Conservation (phyloP, 1,284 basidiomycete species). For the Marasmius oreades region DNA sequence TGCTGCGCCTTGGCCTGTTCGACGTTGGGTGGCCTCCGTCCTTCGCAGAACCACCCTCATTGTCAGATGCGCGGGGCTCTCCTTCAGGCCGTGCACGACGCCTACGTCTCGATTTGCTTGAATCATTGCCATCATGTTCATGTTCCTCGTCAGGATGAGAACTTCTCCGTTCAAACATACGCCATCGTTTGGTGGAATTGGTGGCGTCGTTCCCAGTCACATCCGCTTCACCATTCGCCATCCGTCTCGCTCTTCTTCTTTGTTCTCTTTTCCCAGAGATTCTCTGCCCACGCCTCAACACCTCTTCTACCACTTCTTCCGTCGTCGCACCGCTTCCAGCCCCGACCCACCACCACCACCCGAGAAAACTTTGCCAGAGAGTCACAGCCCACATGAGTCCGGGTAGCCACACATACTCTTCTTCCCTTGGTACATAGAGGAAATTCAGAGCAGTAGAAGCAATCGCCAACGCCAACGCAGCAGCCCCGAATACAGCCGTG, state of each 20-base stretch:
- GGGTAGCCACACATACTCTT: slow-evolving; percentile 84
- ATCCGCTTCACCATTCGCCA: slow-evolving; percentile 23
- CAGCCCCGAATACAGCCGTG: slow-evolving; percentile 89
- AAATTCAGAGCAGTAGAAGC: slow-evolving; percentile 83
- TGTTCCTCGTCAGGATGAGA: slow-evolving; percentile 38
- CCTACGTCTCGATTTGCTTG: not conserved
- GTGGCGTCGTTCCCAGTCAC: slow-evolving; percentile 29
- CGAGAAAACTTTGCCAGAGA: slow-evolving; percentile 89
- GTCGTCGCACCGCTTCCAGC: slow-evolving; percentile 66
- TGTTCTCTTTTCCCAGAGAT: slow-evolving; percentile 45
- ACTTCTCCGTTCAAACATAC: not conserved
- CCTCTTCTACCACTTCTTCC: slow-evolving; percentile 57
- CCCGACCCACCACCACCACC: slow-evolving; percentile 99
- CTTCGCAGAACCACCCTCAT: not conserved
- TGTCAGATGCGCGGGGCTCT: not conserved
- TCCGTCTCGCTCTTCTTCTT: slow-evolving; percentile 31
- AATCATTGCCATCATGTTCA: slow-evolving; percentile 19
- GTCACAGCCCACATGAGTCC: slow-evolving; percentile 84
- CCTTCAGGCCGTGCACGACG: not conserved
- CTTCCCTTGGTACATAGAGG: slow-evolving; percentile 76
- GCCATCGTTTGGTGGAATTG: not conserved
- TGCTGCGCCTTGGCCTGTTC: not conserved
- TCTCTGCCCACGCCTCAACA: slow-evolving; percentile 56
- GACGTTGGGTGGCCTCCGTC: slow-evolving; percentile 4
- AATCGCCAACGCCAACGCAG: slow-evolving; percentile 75